Evolutionary conservation across 768 basidiomycete species (phyloP), one percentile per base, ranked within the genome.

Genomic region (Leccinum fibrillosum): DNA sequence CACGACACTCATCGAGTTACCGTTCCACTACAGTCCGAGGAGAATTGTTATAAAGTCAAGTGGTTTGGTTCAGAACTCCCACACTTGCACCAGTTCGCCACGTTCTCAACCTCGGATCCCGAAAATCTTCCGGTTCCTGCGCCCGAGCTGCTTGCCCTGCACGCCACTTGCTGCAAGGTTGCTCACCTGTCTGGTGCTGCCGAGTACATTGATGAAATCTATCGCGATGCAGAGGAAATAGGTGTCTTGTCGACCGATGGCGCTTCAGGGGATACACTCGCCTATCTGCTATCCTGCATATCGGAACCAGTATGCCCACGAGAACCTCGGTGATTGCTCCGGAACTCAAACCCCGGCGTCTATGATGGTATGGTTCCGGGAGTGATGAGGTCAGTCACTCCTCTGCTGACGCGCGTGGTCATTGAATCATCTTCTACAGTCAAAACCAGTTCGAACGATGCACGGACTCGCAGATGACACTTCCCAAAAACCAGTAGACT

Each of bases 141-240:
- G 2, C 37, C 45, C 0, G 44, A 61, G 25, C 48, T 62, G 23
- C 59, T 70, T 28, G 60, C 54, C 13, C 21, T 67, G 26, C 66
- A 70, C 53, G 63, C 68, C 5, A 59, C 62, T 44, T 69, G 66
- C 54, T 61, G 54, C 37, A 63, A 69, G 54, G 68, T 70, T 28
- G 64, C 66, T n/a, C 62, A 69, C 32, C 37, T 70, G 4, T 68
- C 69, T 8, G 68, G 66, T 39, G 60, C 68, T 0, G 47, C 49
- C 17, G 57, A 68, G n/a, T 54, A 63, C 39, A 65, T 66, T 2
- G 66, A 68, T 13, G 13, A 53, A n/a, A 12, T 60, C 15, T 47
- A 48, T 49, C 30, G 35, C 2, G 62, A 62, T 47, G 62, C 50
- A 39, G 53, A 62, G 4, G 10, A 55, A 5, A 26, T 17, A 10